A percentile compares a stretch with the other conserved stretches of the same genome.
These are phyloP conservation scores for Clonostachys solani DNA, from an alignment of 2,329 filamentous ascomycete species.

Conservation along the genomic window DNA sequence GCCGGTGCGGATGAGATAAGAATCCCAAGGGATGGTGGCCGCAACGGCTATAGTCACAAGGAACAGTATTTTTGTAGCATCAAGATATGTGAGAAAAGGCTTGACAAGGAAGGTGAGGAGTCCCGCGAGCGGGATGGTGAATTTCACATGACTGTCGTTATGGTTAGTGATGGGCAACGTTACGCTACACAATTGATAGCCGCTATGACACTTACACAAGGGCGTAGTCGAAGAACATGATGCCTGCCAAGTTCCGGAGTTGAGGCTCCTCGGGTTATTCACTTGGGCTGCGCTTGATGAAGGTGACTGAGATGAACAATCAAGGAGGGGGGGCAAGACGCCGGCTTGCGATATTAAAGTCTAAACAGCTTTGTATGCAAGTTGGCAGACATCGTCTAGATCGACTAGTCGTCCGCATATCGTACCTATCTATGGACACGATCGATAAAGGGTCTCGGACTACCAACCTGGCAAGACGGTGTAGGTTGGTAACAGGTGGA, in stretches of 20 bases:
- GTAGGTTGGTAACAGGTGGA: no score
- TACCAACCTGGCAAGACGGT: no score
- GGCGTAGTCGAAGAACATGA: conserved; percentile 5
- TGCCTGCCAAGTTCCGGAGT: neutral
- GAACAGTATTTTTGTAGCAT: conserved; percentile 58
- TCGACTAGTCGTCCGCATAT: no score
- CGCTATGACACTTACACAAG: conserved; percentile 3
- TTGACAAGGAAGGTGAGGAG: conserved; percentile 5
- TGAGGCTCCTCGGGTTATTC: no score
- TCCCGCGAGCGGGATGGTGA: conserved; percentile 6
- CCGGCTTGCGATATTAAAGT: no score
- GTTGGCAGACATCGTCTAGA: no score
- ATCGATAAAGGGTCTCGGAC: no score
- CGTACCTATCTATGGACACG: no score
- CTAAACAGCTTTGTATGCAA: no score
- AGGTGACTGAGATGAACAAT: no score
- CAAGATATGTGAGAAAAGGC: conserved; percentile 57
- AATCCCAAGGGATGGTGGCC: conserved; percentile 73
- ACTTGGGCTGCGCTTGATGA: no score
- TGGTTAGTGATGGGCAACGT: neutral
- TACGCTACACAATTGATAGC: neutral
- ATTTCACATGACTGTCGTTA: conserved; percentile 5
- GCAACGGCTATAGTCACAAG: conserved; percentile 59
- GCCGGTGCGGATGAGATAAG: conserved; percentile 62
- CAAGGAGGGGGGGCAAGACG: no score